Evolutionary conservation across 371 early-diverging fungal species (phyloP).

Genomic region (Mortierella polycephala): DNA sequence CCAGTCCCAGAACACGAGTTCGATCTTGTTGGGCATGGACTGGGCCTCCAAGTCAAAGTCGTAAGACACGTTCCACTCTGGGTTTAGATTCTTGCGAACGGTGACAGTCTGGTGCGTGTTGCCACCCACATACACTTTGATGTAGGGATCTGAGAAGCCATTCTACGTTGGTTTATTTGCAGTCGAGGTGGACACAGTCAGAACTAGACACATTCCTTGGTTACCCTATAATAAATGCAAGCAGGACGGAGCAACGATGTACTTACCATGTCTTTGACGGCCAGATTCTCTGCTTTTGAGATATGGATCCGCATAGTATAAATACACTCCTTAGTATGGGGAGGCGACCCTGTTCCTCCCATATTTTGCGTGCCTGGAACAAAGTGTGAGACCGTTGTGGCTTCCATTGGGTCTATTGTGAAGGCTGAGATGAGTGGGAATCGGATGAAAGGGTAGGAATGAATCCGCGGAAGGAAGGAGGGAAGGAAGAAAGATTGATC

Average conservation of each 20-base stretch:
- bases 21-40: constrained; percentile 56
- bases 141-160: constrained; percentile 72
- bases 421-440: not conserved
- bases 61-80: constrained; percentile 77
- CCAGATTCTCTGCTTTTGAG: constrained; percentile 20
- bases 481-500: too few species aligned
- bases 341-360: too few species aligned
- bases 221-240: not conserved
- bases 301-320: constrained; percentile 26
- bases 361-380: too few species aligned
- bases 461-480: too few species aligned
- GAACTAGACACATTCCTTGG: too few species aligned
- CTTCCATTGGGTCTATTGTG: too few species aligned
- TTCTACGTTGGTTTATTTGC: not conserved
- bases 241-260: not conserved
- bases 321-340: constrained; percentile 9
- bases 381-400: too few species aligned
- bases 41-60: constrained; percentile 63
- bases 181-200: too few species aligned
- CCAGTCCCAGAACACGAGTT: constrained; percentile 67
- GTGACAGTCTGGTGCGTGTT: constrained; percentile 75
- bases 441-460: too few species aligned
- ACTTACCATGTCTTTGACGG: constrained; percentile 21
- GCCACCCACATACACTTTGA: constrained; percentile 64
- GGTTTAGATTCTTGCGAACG: constrained; percentile 71